phyloP scores from a whole-genome alignment of 164 flowering plant genomes.

The Tinospora cordifolia region DNA sequence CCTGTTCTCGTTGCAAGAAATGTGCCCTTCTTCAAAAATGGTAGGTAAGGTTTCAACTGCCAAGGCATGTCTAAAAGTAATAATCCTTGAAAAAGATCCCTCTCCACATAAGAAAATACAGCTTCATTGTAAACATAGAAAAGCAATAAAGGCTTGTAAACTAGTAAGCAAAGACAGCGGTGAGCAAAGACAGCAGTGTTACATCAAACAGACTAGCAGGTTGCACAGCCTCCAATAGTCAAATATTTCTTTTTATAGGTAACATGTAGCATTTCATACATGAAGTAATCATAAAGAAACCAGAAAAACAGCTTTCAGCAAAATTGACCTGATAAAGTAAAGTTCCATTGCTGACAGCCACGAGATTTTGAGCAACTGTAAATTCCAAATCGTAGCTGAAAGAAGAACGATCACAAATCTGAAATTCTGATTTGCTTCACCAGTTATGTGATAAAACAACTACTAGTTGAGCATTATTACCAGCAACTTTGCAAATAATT shows the following conservation, averaged over 20 bases:
- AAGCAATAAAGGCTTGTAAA: too few relatives aligned
- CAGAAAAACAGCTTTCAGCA: slow-evolving; percentile 1
- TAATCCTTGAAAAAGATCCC: too few relatives aligned
- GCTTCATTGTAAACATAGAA: too few relatives aligned
- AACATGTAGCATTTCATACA: neutral
- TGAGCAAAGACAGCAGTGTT: too few relatives aligned
- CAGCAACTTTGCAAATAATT: slow-evolving; percentile 66
- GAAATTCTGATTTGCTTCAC: neutral
- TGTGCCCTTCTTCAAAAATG: too few relatives aligned
- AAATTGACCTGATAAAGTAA: slow-evolving; percentile 78
- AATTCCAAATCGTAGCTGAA: slow-evolving; percentile 87
- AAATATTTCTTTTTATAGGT: neutral
- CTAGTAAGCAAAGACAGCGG: too few relatives aligned
- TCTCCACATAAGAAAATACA: too few relatives aligned
- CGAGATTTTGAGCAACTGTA: slow-evolving; percentile 73
- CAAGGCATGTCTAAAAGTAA: too few relatives aligned
- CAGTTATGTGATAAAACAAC: neutral
- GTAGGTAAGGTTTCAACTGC: too few relatives aligned
- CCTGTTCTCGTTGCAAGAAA: too few relatives aligned
- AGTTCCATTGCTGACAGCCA: slow-evolving; percentile 83
- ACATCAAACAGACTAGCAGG: neutral
- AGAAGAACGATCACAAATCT: slow-evolving; percentile 4
- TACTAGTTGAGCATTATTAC: slow-evolving; percentile 27
- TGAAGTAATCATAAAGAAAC: neutral
- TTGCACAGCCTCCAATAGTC: neutral